phyloP scores from a whole-genome alignment of 2,329 filamentous ascomycete species.

The Aspergillus sojae region DNA sequence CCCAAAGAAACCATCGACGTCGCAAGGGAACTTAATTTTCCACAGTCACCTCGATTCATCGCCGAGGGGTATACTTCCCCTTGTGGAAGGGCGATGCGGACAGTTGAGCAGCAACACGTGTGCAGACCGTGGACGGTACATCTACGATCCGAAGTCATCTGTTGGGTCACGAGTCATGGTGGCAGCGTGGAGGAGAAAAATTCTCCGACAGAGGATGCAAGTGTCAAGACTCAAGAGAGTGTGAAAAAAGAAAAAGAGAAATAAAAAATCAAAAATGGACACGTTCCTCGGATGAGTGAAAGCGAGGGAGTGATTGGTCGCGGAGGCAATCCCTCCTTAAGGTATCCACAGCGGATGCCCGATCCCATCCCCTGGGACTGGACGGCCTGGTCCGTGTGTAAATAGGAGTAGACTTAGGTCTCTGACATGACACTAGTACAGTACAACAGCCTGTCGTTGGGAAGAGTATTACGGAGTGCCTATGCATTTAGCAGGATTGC shows the following conservation, averaged over 20 bases:
- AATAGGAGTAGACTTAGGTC: not conserved
- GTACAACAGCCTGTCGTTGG: not conserved
- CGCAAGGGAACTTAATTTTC: not conserved
- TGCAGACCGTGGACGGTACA: not conserved
- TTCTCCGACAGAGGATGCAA: not conserved
- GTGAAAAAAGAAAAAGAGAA: not conserved
- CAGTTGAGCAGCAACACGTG: not conserved
- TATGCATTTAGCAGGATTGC: not conserved
- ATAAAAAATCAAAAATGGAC: not conserved
- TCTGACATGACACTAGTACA: not conserved
- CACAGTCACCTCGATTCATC: not conserved
- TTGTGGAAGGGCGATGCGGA: not conserved
- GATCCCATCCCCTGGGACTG: conserved; percentile 4
- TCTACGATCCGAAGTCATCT: conserved; percentile 8
- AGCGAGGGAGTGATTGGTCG: not conserved
- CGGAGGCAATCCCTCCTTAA: not conserved
- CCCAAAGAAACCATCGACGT: not conserved
- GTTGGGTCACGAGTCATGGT: conserved; percentile 9
- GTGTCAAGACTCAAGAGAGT: not conserved
- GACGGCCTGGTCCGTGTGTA: not conserved
- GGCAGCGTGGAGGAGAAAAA: conserved; percentile 1
- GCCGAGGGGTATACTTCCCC: not conserved
- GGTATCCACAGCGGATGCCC: conserved; percentile 4
- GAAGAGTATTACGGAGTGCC: not conserved
- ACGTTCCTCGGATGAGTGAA: conserved; percentile 5